Evolutionary conservation across 2,329 filamentous ascomycete genomes (phyloP).

Genomic region (Cladosporium austrohemisphaericum): DNA sequence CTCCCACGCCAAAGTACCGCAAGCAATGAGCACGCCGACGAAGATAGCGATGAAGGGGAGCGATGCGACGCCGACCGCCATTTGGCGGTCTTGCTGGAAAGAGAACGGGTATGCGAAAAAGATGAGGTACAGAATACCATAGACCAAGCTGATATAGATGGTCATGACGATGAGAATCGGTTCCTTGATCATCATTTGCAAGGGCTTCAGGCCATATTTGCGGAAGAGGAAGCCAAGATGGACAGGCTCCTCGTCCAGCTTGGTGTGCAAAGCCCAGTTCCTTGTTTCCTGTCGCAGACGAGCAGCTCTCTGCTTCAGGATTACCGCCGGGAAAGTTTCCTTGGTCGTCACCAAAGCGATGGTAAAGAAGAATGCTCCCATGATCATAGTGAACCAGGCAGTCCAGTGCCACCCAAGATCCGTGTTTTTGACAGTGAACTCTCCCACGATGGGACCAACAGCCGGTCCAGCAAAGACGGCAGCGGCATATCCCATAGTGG

Average conservation of each 20-base stretch:
- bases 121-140: conserved; percentile 40
- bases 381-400: conserved; percentile 53
- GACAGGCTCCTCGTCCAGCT: conserved; percentile 40
- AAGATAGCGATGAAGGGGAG: conserved; percentile 44
- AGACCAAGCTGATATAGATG: conserved; percentile 37
- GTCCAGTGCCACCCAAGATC: conserved; percentile 56
- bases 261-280: conserved; percentile 47
- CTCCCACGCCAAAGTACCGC: conserved; percentile 12
- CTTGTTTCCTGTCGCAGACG: conserved; percentile 46
- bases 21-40: conserved; percentile 39
- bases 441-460: conserved; percentile 48
- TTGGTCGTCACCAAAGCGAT: conserved; percentile 47
- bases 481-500: conserved; percentile 23
- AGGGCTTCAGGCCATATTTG: conserved; percentile 42
- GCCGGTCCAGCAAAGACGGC: conserved; percentile 50
- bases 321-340: conserved; percentile 49
- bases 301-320: conserved; percentile 49
- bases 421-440: conserved; percentile 46
- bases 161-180: conserved; percentile 49
- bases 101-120: conserved; percentile 48
- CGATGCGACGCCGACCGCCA: conserved; percentile 38
- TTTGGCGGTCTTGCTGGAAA: conserved; percentile 41
- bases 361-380: conserved; percentile 40
- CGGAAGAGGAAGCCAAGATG: conserved; percentile 14
- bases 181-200: conserved; percentile 45